These are phyloP conservation scores for Stephania japonica DNA, from an alignment of 164 flowering plant genomes.

Conservation along the genomic window DNA sequence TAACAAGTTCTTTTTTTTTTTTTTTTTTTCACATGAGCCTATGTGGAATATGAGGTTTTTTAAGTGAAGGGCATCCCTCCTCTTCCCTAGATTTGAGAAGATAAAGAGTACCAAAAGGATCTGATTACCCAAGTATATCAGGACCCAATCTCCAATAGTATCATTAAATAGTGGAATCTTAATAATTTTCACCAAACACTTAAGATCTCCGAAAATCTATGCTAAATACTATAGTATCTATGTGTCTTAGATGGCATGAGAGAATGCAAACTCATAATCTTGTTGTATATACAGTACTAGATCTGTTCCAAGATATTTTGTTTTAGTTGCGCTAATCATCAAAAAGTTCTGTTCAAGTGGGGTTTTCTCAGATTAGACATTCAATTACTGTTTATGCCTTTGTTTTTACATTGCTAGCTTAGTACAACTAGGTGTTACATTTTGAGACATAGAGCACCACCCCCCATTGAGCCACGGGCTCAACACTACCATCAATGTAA, in stretches of 20 bases:
- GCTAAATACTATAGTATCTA: conserved; percentile 38
- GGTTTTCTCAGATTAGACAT: conserved; percentile 7
- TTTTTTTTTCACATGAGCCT: neutral
- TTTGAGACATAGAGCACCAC: conserved; percentile 36
- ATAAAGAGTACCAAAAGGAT: conserved; percentile 29
- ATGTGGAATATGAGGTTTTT: conserved; percentile 29
- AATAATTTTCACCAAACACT: conserved; percentile 22
- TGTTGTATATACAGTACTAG: conserved; percentile 14
- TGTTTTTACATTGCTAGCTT: neutral
- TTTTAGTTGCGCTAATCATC: conserved; percentile 20
- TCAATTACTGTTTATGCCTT: conserved; percentile 21
- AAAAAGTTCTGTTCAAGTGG: conserved; percentile 17
- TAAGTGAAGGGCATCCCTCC: conserved; percentile 20
- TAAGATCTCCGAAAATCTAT: conserved; percentile 41
- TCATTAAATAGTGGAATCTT: conserved; percentile 27
- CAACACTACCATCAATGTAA: conserved; percentile 5
- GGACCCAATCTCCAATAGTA: conserved; percentile 26
- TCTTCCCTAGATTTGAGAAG: conserved; percentile 38
- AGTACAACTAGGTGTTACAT: neutral
- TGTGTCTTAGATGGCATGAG: conserved; percentile 16
- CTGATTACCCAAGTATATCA: conserved; percentile 21
- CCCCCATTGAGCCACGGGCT: conserved; percentile 43
- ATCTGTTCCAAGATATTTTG: conserved; percentile 45
- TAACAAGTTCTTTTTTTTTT: conserved; percentile 2
- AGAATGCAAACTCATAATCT: conserved; percentile 9